A percentile compares a stretch with the other conserved stretches of the same genome.
These are phyloP conservation scores for Lentinus brumalis DNA, from an alignment of 768 basidiomycete genomes.

Conservation along the genomic window DNA sequence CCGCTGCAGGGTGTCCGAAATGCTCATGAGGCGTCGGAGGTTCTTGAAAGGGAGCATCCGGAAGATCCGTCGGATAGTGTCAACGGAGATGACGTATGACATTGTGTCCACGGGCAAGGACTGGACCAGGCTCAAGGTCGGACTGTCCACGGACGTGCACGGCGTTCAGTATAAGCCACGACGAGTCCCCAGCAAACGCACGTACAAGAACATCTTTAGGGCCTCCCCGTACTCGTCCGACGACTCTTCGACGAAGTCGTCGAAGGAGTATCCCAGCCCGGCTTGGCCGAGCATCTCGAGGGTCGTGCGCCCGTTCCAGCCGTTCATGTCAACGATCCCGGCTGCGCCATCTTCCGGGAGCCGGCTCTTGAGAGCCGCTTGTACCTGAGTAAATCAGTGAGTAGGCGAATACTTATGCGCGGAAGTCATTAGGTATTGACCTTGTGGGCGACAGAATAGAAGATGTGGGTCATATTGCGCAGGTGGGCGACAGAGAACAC, in stretches of 20 bases:
- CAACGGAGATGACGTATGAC: conserved; percentile 15
- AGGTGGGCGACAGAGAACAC: conserved; percentile 24
- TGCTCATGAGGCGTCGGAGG: conserved; percentile 34
- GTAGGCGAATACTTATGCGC: neutral
- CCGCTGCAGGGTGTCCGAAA: conserved; percentile 38
- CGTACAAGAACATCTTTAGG: conserved; percentile 15
- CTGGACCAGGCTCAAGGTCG: neutral
- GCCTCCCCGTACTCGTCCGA: conserved; percentile 14
- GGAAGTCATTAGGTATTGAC: neutral
- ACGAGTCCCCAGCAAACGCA: no score
- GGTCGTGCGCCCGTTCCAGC: conserved; percentile 17
- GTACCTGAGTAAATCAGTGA: conserved; percentile 13
- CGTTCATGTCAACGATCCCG: conserved; percentile 16
- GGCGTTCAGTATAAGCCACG: neutral
- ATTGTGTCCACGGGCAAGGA: neutral
- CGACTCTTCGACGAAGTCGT: conserved; percentile 15
- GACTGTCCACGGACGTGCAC: neutral
- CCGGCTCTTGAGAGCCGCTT: conserved; percentile 19
- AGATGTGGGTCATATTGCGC: conserved; percentile 22
- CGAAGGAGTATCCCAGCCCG: conserved; percentile 18
- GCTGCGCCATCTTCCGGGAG: neutral
- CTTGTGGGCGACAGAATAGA: conserved; percentile 19
- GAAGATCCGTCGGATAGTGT: conserved; percentile 35
- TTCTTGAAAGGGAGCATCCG: conserved; percentile 35
- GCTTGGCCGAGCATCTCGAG: conserved; percentile 19